A percentile compares a stretch with the other conserved stretches of the same genome.
Evolutionary conservation across 805 yeast species (phyloP).

Genomic region (Zygosaccharomyces siamensis): DNA sequence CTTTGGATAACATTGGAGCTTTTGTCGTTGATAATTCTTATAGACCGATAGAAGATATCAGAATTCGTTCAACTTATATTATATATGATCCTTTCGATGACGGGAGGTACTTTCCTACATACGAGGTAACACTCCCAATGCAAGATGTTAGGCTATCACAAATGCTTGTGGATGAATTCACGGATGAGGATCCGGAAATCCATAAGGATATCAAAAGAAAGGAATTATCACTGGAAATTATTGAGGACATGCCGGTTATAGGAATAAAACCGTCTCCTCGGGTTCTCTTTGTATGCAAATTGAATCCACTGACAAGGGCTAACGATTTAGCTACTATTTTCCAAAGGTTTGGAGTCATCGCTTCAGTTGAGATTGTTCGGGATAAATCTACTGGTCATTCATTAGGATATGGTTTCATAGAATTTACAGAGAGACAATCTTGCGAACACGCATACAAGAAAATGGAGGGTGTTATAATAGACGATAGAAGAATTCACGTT

Average conservation of each 20-base stretch:
- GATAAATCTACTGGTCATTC: constrained; percentile 47
- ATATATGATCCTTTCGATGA: constrained; percentile 49
- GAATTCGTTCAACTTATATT: constrained; percentile 48
- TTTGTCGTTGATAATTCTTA: constrained; percentile 37
- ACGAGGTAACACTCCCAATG: constrained; percentile 37
- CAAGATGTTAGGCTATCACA: constrained; percentile 34
- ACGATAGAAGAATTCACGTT: constrained; percentile 58
- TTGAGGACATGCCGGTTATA: constrained; percentile 60
- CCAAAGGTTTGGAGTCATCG: constrained; percentile 54
- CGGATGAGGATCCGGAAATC: constrained; percentile 22
- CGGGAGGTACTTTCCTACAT: constrained; percentile 26
- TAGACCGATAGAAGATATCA: constrained; percentile 45
- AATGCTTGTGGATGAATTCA: constrained; percentile 21
- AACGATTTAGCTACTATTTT: constrained; percentile 54
- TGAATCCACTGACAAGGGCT: constrained; percentile 57
- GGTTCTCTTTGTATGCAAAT: constrained; percentile 56
- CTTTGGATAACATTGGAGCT: constrained; percentile 42
- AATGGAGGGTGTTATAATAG: constrained; percentile 59
- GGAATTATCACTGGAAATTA: constrained; percentile 56
- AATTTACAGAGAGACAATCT: constrained; percentile 42
- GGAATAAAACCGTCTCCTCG: constrained; percentile 56
- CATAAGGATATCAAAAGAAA: constrained; percentile 35
- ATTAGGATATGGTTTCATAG: constrained; percentile 60
- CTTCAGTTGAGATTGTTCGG: constrained; percentile 47
- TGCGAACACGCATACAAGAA: constrained; percentile 61